phyloP scores from a whole-genome alignment of 805 yeast genomes.

The Cyberlindnera euphorbiiphila region DNA sequence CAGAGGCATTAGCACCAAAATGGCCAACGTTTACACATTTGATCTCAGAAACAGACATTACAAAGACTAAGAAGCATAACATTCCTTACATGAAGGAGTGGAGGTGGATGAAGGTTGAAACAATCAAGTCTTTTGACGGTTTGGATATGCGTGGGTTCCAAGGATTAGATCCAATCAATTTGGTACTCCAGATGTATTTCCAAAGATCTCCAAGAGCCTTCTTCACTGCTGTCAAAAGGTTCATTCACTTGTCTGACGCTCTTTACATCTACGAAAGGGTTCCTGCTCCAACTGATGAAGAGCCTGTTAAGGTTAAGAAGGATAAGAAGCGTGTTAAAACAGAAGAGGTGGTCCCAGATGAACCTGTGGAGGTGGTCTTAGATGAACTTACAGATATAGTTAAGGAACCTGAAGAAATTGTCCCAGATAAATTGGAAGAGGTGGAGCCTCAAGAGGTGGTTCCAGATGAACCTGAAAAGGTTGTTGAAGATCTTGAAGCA shows the following conservation, averaged over 20 bases:
- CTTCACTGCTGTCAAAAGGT: slow-evolving; percentile 11
- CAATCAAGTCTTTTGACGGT: slow-evolving; percentile 39
- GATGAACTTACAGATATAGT: background rate
- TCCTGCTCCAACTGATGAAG: slow-evolving; percentile 1
- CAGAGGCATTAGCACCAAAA: slow-evolving; percentile 30
- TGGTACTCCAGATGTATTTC: slow-evolving; percentile 4
- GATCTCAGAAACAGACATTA: slow-evolving; percentile 35
- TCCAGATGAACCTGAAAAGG: no score
- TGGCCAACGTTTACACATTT: slow-evolving; percentile 52
- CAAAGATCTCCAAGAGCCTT: slow-evolving; percentile 18
- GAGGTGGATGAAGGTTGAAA: slow-evolving; percentile 42
- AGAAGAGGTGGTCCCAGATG: background rate
- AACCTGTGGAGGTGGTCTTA: background rate
- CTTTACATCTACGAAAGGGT: slow-evolving; percentile 21
- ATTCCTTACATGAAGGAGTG: slow-evolving; percentile 28
- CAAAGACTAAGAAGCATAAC: slow-evolving; percentile 2
- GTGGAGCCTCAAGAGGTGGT: no score
- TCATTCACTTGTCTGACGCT: slow-evolving; percentile 10
- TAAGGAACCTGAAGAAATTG: no score
- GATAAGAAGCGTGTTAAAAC: slow-evolving; percentile 2
- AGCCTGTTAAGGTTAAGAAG: background rate
- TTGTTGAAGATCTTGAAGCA: no score
- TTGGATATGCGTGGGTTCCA: slow-evolving; percentile 28
- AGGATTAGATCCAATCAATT: slow-evolving; percentile 10
- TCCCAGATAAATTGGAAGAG: no score